These are phyloP conservation scores for Kregervanrija pseudodelftensis DNA, from an alignment of 805 yeast species.

Conservation along the genomic window DNA sequence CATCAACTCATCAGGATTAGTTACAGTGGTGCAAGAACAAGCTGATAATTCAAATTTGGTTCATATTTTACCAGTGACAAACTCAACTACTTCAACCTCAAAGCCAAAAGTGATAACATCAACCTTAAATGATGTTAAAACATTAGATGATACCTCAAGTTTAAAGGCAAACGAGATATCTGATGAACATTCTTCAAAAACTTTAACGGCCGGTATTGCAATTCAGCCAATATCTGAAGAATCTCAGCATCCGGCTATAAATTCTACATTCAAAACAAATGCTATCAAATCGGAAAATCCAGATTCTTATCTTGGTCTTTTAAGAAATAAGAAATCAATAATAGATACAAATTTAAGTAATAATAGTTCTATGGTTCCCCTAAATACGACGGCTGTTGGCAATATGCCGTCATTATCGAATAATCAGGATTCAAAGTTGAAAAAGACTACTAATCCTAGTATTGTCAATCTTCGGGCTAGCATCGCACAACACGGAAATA, in stretches of 20 bases:
- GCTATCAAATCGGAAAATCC: conserved; percentile 1
- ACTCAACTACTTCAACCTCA: no score
- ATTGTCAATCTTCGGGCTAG: conserved; percentile 21
- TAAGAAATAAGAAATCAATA: conserved; percentile 2
- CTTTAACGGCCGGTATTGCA: background rate
- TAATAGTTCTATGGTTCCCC: no score
- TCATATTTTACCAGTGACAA: conserved; percentile 15
- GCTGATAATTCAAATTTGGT: conserved; percentile 15
- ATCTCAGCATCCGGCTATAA: background rate
- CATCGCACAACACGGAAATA: conserved; percentile 13
- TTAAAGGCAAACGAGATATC: background rate
- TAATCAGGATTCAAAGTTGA: conserved; percentile 8
- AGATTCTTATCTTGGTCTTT: conserved; percentile 4
- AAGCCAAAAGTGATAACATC: no score
- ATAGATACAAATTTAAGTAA: background rate
- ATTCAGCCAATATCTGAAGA: background rate
- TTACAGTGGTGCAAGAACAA: conserved; percentile 24
- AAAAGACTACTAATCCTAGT: conserved; percentile 16
- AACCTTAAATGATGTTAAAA: no score
- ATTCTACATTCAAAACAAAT: background rate
- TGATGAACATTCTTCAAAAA: background rate
- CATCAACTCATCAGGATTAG: conserved; percentile 13
- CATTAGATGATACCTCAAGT: background rate
- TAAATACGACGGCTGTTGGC: no score
- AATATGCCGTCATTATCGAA: background rate